Evolutionary conservation across 495 filamentous ascomycete genomes (phyloP), one percentile per base, ranked within the genome.

Genomic region (Aspergillus biplanus): DNA sequence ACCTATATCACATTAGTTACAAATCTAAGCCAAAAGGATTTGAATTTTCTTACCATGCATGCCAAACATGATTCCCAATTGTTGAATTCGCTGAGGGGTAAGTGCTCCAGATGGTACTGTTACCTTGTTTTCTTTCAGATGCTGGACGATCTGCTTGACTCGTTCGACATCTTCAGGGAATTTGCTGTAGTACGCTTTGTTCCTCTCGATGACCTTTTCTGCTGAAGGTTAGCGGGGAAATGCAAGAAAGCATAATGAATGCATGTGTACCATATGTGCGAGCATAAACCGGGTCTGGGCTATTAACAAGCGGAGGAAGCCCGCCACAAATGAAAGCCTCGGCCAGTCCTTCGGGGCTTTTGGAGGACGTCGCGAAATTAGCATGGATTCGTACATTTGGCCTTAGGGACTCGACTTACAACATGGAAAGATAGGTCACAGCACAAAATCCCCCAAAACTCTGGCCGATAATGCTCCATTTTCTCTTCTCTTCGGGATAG

Each of bases 361-460:
- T 15, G 35, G 31, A 7, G n/a, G 4, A 21, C 32, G 56, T 11
- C 6, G 52, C 16, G 67, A 35, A 31, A 18, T 62, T 35, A 65
- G 64, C 33, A 54, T 49, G 16, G 46, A 12, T 33, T 31, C n/a
- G 11, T 33, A 2, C n/a, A 13, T 21, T 4, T 56, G 18, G 7
- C 7, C 21, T 5, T 7, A 31, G 18, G 21, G 11, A 9, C n/a
- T 44, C 1, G 15, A 77, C 83, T 70, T 69, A 87, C 84, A 85
- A 88, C 61, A 89, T 84, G 15, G 90, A 95, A 9, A 98, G 81
- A 74, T 97, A 98, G 32, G 88, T 90, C 15, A 90, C 79, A 6
- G 81, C 79, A 61, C 90, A 93, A 75, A 97, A 97, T 1, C 94
- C 95, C 34, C 95, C 94, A 71, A 95, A 98, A 18, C 89, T 92